Conservation (phyloP, 371 early-diverging fungal genomes). For the Mucor saturninus region DNA sequence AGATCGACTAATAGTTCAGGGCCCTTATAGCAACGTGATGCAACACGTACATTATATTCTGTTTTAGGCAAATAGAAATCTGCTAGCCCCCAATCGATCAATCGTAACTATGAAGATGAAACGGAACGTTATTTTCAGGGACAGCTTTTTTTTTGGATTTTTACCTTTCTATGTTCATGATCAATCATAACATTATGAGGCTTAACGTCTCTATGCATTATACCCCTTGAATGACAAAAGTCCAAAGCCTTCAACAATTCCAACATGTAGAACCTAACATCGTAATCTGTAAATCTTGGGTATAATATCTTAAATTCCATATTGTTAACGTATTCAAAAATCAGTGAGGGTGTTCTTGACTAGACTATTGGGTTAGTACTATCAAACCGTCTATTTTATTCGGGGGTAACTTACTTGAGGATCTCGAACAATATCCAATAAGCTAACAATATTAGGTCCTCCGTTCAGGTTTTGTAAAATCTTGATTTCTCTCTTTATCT, state of each 20-base stretch:
- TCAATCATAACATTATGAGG: constrained; percentile 99
- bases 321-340: constrained; percentile 96
- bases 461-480: constrained; percentile 97
- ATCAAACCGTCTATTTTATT: background rate
- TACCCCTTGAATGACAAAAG: constrained; percentile 97
- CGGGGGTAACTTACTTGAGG: constrained; percentile 64
- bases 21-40: constrained; percentile 98
- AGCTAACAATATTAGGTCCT: constrained; percentile 92
- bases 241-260: constrained; percentile 97
- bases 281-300: constrained; percentile 85
- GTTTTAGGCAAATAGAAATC: constrained; percentile 99
- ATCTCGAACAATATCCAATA: constrained; percentile 97
- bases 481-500: constrained; percentile 99
- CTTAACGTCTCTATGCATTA: constrained; percentile 99
- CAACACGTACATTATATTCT: constrained; percentile 98
- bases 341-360: constrained; percentile 94
- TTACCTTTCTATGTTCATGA: constrained; percentile 87
- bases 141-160: background rate
- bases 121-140: background rate
- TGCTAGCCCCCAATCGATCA: constrained; percentile 99
- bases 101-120: constrained; percentile 68
- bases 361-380: background rate
- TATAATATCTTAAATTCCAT: constrained; percentile 76
- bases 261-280: constrained; percentile 95
- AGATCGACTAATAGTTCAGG: constrained; percentile 99